Percentiles rank a stretch among this genome's conserved stretches.
phyloP scores from a whole-genome alignment of 345 rosid species.

The Lenwebbia sp. region DNA sequence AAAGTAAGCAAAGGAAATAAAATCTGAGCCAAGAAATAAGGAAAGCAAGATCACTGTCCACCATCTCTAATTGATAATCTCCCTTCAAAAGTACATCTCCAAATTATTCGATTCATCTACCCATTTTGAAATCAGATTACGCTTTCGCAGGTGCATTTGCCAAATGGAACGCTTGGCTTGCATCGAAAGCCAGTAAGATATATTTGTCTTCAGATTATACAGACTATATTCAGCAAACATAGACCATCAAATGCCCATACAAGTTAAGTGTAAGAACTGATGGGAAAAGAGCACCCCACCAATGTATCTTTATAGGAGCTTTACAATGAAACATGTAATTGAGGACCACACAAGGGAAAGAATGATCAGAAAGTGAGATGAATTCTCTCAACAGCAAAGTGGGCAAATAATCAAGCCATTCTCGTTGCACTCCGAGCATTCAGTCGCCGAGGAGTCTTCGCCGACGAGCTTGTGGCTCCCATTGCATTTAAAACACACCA shows the following conservation, averaged over 20 bases:
- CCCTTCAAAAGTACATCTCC: background rate
- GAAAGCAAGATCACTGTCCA: background rate
- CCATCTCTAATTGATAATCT: background rate
- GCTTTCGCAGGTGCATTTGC: background rate
- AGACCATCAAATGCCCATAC: background rate
- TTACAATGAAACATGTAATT: background rate
- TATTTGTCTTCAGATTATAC: background rate
- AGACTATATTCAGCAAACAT: background rate
- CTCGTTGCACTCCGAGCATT: constrained; percentile 69
- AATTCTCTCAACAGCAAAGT: constrained; percentile 26
- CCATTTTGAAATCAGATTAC: background rate
- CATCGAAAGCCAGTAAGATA: background rate
- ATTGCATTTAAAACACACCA: constrained; percentile 55
- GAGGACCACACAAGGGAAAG: background rate
- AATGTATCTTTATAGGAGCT: background rate
- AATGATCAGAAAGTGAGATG: constrained; percentile 5
- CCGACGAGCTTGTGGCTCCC: constrained; percentile 49
- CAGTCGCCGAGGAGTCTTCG: constrained; percentile 8
- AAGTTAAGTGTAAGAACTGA: background rate
- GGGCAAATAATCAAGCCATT: constrained; percentile 71
- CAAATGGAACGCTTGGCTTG: background rate
- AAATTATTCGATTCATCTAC: background rate
- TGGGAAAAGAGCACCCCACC: background rate
- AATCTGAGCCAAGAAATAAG: background rate
- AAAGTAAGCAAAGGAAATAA: background rate